phyloP scores from a whole-genome alignment of 202 grass and related monocot species.

The Schoenoplectus triqueter region DNA sequence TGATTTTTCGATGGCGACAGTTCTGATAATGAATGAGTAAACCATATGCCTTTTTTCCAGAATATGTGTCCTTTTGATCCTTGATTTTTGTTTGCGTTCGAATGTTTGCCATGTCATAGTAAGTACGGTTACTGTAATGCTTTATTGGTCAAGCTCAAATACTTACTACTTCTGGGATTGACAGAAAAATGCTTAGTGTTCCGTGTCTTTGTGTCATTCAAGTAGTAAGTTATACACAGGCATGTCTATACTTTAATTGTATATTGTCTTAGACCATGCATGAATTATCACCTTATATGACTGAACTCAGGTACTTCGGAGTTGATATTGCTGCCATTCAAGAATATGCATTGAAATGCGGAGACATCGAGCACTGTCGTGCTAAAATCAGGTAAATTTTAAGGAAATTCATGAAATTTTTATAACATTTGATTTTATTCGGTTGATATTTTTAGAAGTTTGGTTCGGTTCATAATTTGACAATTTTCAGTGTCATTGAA shows the following conservation, averaged over 20 bases:
- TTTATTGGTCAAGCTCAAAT: background rate
- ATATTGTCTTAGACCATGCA: conserved; percentile 19
- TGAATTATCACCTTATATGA: conserved; percentile 12
- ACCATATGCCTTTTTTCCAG: background rate
- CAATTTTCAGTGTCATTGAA: background rate
- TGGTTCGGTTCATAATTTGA: too few species aligned
- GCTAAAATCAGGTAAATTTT: conserved; percentile 81
- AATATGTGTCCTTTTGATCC: background rate
- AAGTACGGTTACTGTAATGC: conserved; percentile 6
- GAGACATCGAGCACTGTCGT: conserved; percentile 83
- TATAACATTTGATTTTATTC: too few species aligned
- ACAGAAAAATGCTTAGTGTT: background rate
- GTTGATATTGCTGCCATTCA: conserved; percentile 81
- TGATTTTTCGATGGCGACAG: background rate
- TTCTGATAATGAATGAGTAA: conserved; percentile 15
- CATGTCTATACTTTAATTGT: background rate
- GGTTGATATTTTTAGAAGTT: too few species aligned
- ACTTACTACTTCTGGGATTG: background rate
- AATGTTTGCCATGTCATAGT: background rate
- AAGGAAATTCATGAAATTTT: background rate
- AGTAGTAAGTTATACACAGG: conserved; percentile 11
- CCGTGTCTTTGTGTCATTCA: conserved; percentile 8
- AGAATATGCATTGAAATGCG: conserved; percentile 71
- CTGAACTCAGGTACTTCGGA: conserved; percentile 75
- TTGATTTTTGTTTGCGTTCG: background rate